Evolutionary conservation across 345 rosid genomes (phyloP), one percentile per base, ranked within the genome.

Genomic region (Eucalyptus cloeziana): DNA sequence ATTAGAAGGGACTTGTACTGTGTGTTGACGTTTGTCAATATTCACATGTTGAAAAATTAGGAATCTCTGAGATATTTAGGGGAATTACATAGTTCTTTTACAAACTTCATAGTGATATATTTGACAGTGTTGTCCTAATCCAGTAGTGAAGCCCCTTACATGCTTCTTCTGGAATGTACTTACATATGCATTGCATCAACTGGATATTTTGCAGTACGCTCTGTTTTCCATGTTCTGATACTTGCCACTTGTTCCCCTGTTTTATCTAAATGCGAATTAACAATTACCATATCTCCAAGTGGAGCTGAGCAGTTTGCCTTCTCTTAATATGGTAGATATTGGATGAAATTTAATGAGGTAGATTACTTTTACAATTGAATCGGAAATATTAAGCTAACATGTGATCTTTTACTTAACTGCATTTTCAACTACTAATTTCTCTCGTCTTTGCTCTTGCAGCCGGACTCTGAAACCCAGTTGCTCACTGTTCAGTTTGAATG

Each of bases 401-500:
- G 40, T 85, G 87, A 47, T 86, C 25, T 86, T 47, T 30, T 15
- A 22, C 52, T 52, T 47, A 49, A 86, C 43, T 86, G 43, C 37
- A 27, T 21, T 76, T 76, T 47, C 87, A 27, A 49, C 25, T 49
- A 11, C 14, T 86, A 52, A 86, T 49, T 86, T 86, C 87, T 51
- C 25, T 16, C 4, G 8, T 86, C 33, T 14, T 44, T 86, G 54
- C 16, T 49, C 80, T 87, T 88, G 94, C 96, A 96, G 99, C 98
- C 95, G 1, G 97, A 96, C 87, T 91, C 96, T 21, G 98, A 97
- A 87, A 94, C 97, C 47, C 98, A 97, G 93, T 91, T 97, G 92
- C 95, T 97, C 7, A 96, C 95, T 1, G 89, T 95, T 91, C 99
- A 97, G 91, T 97, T 97, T 62, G 96, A 96, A 89, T 97, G 98